Evolutionary conservation across 2,329 filamentous ascomycete species (phyloP).

Genomic region (Diplodia sapinea): DNA sequence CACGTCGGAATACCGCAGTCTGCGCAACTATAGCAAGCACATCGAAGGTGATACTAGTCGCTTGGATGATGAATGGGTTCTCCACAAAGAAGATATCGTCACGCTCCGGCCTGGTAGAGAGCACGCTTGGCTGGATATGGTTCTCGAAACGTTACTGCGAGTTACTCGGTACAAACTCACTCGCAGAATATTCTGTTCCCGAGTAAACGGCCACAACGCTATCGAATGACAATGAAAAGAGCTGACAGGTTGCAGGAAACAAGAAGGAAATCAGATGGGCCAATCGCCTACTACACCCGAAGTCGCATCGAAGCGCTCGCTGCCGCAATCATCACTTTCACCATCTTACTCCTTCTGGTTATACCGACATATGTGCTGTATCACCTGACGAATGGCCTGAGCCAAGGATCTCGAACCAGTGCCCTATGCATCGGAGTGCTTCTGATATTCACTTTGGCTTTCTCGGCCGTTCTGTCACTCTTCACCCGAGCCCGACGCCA

Average conservation of each 20-base stretch:
- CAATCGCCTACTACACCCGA: constrained; percentile 37
- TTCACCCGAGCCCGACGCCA: constrained; percentile 39
- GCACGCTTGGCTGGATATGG: constrained; percentile 49
- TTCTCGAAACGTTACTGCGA: constrained; percentile 38
- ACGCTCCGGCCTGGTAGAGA: constrained; percentile 48
- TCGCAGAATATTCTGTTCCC: background rate
- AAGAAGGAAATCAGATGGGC: constrained; percentile 32
- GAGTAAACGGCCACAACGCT: background rate
- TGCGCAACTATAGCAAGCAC: background rate
- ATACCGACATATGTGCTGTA: constrained; percentile 40
- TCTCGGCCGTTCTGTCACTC: constrained; percentile 37
- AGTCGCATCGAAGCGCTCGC: constrained; percentile 36
- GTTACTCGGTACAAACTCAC: no score
- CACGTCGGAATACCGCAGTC: background rate
- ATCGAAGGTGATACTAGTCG: no score
- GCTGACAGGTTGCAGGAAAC: constrained; percentile 28
- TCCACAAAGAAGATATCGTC: constrained; percentile 50
- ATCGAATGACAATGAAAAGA: no score
- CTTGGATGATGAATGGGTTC: constrained; percentile 42
- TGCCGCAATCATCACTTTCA: constrained; percentile 37
- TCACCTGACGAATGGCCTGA: constrained; percentile 35
- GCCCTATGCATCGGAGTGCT: constrained; percentile 37
- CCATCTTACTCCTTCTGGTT: constrained; percentile 38
- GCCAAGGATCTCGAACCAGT: constrained; percentile 9
- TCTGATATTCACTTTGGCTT: constrained; percentile 38